A percentile compares a stretch with the other conserved stretches of the same genome.
Conservation (phyloP, 176 grass and related monocot species). For the Bothriochloa decipiens region DNA sequence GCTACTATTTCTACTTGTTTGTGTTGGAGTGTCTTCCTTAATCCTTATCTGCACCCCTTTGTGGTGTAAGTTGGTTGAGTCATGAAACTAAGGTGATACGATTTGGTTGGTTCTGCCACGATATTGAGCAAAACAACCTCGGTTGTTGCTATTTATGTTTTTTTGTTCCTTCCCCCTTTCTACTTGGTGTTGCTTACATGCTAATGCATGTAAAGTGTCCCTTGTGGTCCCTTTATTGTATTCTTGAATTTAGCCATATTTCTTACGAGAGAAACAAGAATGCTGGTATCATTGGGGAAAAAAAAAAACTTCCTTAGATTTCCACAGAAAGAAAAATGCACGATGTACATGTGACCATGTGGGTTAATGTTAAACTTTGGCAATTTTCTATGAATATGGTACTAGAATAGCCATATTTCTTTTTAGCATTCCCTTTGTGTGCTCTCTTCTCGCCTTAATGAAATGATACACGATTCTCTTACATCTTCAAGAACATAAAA, state of each 20-base stretch:
- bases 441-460: not conserved
- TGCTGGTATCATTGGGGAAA: not conserved
- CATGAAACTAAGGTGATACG: not conserved
- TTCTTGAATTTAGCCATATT: conserved; percentile 8
- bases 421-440: not conserved
- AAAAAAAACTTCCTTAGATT: not conserved
- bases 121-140: not conserved
- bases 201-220: not conserved
- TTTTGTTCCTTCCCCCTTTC: not conserved
- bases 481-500: not conserved
- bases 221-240: not conserved
- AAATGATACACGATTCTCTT: not conserved
- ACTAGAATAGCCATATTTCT: not conserved
- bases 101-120: not conserved
- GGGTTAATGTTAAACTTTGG: not conserved
- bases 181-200: not conserved
- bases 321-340: not conserved
- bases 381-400: not conserved
- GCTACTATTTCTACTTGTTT: not conserved
- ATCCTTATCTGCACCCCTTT: not conserved
- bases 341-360: not conserved
- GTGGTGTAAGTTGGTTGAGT: not conserved
- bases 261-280: not conserved
- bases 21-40: not conserved
- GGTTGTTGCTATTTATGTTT: not conserved